Base-by-base conservation (phyloP, 441 rosid genomes). In the Melastoma candidum region DNA sequence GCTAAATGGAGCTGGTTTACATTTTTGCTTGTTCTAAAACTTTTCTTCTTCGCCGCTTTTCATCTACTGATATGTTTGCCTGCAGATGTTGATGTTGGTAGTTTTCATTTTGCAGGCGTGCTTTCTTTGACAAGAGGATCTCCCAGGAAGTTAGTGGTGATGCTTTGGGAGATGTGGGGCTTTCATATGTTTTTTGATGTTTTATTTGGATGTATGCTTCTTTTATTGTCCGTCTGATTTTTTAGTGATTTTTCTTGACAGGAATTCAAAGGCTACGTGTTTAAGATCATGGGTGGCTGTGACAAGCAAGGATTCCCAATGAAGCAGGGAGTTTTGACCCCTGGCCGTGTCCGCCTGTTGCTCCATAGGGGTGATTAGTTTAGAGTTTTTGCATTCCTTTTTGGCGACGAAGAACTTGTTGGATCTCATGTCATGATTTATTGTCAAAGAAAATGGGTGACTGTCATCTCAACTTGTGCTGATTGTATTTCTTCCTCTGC, bases 281-380 rank as follows among this genome's bases (percentile, higher is more conserved):
- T 59, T 56, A 59, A 59, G 52, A 50, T 59, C 63, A 59, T 59
- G 63, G 63, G 63, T 49, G 63, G 63, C n/a, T 59, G 63, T 44
- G 63, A 59, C 54, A 59, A 59, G 63, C 63, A 59, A 51, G 63
- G 63, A 7, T 59, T 59, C 29, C 63, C 63, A 27, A 59, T 59
- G 63, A 59, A 59, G 63, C 63, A 59, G 56, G 63, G 63, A 51
- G 63, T 59, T 41, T 52, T 59, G 49, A 59, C 63, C 27, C 63
- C 63, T 50, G 63, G 63, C 14, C 63, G 63, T 59, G 63, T 59
- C 43, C 63, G 63, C 46, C 63, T 59, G 13, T 51, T 59, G 56
- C 63, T 59, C 51, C 49, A 59, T 0, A 14, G 63, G 44, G 63
- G 63, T 59, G 29, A 26, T 56, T 50, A 13, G 27, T 44, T 27